Percentiles rank a stretch among this genome's conserved stretches.
Conservation (phyloP, 2,329 filamentous ascomycete genomes). For the Cordyceps fumosorosea region DNA sequence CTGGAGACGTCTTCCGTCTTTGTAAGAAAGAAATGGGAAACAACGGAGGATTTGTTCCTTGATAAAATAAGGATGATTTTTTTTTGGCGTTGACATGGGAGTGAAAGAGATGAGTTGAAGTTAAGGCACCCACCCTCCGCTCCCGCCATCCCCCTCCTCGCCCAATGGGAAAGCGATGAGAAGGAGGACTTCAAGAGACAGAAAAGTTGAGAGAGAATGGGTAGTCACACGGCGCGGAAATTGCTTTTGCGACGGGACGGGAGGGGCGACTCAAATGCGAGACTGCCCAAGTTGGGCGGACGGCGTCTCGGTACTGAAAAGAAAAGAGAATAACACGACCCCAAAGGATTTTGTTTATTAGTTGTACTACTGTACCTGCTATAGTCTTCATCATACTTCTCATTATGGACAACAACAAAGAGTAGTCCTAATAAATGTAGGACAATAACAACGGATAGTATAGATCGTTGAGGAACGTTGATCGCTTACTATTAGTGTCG, state of each 20-base stretch:
- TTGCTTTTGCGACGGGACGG: constrained; percentile 2
- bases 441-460: background rate
- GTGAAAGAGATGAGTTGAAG: background rate
- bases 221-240: background rate
- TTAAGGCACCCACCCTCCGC: background rate
- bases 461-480: background rate
- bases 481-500: background rate
- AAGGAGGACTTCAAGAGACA: background rate
- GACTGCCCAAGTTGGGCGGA: background rate
- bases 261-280: background rate
- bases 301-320: background rate
- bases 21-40: background rate
- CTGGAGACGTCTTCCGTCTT: background rate
- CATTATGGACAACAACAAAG: background rate
- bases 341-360: background rate
- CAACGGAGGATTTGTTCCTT: background rate
- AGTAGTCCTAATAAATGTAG: background rate
- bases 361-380: constrained; percentile 7
- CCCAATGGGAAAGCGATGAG: background rate
- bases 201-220: background rate
- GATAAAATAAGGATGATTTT: background rate
- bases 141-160: background rate
- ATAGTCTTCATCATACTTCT: background rate
- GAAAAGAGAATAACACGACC: constrained; percentile 1
- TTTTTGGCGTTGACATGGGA: constrained; percentile 1